Conservation (phyloP, 208 protist species). For the Leishmania lainsoni region DNA sequence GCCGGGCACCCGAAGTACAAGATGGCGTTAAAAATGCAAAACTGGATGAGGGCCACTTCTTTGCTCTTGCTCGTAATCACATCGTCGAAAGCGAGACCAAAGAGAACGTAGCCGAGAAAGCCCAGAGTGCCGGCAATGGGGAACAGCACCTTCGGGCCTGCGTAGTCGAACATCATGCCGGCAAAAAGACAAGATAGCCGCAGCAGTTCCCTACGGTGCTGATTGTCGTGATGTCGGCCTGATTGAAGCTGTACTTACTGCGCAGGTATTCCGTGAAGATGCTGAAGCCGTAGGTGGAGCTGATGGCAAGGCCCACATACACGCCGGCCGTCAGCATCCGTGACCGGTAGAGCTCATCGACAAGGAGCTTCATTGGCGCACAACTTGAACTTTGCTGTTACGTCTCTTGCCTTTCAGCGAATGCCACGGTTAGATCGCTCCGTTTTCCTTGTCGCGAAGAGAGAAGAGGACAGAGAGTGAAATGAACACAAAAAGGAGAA, state of each 20-base stretch:
- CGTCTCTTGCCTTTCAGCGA: background rate
- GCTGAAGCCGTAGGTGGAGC: slow-evolving; percentile 78
- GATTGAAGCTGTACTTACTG: slow-evolving; percentile 59
- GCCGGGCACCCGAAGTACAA: slow-evolving; percentile 61
- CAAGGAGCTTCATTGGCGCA: slow-evolving; percentile 44
- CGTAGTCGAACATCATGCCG: slow-evolving; percentile 77
- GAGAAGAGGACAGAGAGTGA: background rate
- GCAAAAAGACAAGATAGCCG: slow-evolving; percentile 63
- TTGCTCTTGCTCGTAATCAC: slow-evolving; percentile 43
- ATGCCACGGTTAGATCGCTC: background rate
- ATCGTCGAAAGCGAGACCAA: slow-evolving; percentile 67
- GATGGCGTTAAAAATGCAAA: slow-evolving; percentile 72
- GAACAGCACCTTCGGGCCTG: slow-evolving; percentile 60
- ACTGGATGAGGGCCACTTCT: slow-evolving; percentile 46
- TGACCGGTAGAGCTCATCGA: slow-evolving; percentile 73
- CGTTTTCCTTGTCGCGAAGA: background rate
- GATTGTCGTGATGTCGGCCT: slow-evolving; percentile 82
- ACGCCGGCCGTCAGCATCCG: slow-evolving; percentile 77
- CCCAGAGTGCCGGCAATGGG: slow-evolving; percentile 40
- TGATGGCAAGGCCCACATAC: slow-evolving; percentile 64
- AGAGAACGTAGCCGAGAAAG: slow-evolving; percentile 65
- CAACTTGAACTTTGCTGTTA: background rate
- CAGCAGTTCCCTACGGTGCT: slow-evolving; percentile 77
- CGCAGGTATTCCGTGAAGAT: slow-evolving; percentile 66
- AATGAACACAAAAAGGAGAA: background rate